Evolutionary conservation across 2,329 filamentous ascomycete species (phyloP), one percentile per base, ranked within the genome.

Genomic region (Scolecobasidium constrictum): DNA sequence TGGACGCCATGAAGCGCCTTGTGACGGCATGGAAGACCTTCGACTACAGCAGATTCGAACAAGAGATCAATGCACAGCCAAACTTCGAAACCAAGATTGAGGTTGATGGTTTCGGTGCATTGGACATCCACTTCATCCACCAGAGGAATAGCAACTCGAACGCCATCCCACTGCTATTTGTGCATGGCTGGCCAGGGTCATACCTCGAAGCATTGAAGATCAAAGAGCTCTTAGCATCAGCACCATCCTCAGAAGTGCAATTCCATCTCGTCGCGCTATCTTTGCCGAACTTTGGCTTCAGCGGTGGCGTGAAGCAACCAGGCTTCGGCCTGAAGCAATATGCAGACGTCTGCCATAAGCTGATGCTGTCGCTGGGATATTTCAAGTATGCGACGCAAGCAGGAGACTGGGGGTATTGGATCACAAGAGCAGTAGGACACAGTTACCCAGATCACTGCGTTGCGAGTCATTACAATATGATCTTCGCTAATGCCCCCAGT

Each of bases 141-240:
- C 66, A 79, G 49, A 65, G 58, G 40, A 76, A 71, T 50, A 53
- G 58, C 2, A 62, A 62, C 2, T 49, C 66, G 1, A 64, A 65
- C 15, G 75, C 76, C 2, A 73, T 85, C 33, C 80, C 81, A 0
- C 53, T 85, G 21, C 56, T 84, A 1, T 83, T 85, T 54, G 65
- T 69, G n/a, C 80, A 84, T 53, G 78, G 79, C 13, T 83, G 77
- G 75, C 82, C 82, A 0, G 81, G 81, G 1, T 79, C 73, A 49
- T 84, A 82, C 53, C 55, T 81, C 38, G 81, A 86, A 59, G 77
- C 76, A 2, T 59, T 63, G 16, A 83, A 81, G 52, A 61, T 85
- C 35, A 62, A 86, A 1, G 56, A 60, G 2, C 49, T 67, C 2
- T 56, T 77, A 5, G 53, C 51, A 4, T 59, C 60, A 4, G 52